These are phyloP conservation scores for Chaetomiaceae sp. DNA, from an alignment of 2,329 filamentous ascomycete genomes.

Conservation along the genomic window DNA sequence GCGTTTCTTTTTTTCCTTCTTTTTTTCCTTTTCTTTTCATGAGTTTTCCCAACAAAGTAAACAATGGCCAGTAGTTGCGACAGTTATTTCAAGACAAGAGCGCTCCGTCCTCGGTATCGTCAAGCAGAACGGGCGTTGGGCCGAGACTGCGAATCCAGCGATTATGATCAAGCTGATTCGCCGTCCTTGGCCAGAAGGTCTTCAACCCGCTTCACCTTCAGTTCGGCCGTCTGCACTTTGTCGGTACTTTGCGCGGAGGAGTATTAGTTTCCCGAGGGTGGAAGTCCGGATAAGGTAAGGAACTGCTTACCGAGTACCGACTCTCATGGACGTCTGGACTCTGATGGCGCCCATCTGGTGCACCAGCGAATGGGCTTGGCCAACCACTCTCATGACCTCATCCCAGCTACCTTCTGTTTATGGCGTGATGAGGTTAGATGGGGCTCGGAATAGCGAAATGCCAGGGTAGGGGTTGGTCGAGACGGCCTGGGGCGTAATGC, in stretches of 20 bases:
- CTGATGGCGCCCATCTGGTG: conserved; percentile 73
- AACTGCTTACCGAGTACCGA: conserved; percentile 64
- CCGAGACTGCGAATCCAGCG: too few species aligned
- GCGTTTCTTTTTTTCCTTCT: too few species aligned
- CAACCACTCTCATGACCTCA: conserved; percentile 76
- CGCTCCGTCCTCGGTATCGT: too few species aligned
- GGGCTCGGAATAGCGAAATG: neutral
- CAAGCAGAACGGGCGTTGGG: neutral
- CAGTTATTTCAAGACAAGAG: too few species aligned
- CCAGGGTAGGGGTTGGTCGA: neutral
- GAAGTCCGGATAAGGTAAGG: neutral
- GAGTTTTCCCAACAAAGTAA: too few species aligned
- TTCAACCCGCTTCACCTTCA: conserved; percentile 67
- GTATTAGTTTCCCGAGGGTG: neutral
- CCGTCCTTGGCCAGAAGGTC: conserved; percentile 40
- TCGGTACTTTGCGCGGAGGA: conserved; percentile 60
- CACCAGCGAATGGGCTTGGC: conserved; percentile 76
- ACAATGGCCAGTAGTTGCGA: too few species aligned
- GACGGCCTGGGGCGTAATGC: too few species aligned
- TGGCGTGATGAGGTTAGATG: neutral
- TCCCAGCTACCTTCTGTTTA: conserved; percentile 82
- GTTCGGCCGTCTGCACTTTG: conserved; percentile 74
- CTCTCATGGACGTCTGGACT: conserved; percentile 84
- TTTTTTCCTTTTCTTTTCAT: too few species aligned
- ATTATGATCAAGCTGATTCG: neutral